Evolutionary conservation across 768 basidiomycete species (phyloP).

Genomic region (Auriscalpium microsporum): DNA sequence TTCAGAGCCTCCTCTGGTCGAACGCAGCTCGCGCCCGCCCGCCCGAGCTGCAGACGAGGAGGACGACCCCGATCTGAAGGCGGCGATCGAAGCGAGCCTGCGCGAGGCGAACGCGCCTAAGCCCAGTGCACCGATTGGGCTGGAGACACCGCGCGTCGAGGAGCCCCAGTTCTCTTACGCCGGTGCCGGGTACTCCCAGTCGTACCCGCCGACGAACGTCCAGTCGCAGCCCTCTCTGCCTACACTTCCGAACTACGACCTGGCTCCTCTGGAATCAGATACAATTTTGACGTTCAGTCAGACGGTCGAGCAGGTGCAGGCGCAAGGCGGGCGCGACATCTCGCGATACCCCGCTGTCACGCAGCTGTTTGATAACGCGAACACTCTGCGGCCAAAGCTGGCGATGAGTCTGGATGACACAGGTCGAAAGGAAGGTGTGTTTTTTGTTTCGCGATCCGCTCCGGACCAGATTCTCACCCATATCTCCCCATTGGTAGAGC

Average conservation of each 20-base stretch:
- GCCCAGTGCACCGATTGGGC: constrained; percentile 66
- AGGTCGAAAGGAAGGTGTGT: constrained; percentile 74
- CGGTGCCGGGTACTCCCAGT: constrained; percentile 35
- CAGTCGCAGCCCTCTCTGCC: constrained; percentile 37
- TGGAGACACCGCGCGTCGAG: constrained; percentile 45
- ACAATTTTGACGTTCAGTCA: constrained; percentile 87
- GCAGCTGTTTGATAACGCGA: constrained; percentile 80
- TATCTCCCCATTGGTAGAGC: constrained; percentile 37
- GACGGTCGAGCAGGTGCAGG: constrained; percentile 76
- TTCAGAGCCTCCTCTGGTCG: constrained; percentile 61
- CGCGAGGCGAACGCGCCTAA: constrained; percentile 73
- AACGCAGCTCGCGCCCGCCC: constrained; percentile 22
- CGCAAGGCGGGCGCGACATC: constrained; percentile 70
- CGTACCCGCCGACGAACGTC: constrained; percentile 32
- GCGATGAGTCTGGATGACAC: constrained; percentile 80
- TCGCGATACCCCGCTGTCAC: constrained; percentile 77
- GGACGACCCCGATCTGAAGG: constrained; percentile 74
- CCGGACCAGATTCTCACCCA: no score
- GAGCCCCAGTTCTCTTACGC: constrained; percentile 27
- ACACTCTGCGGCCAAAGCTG: constrained; percentile 68
- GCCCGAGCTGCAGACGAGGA: constrained; percentile 59
- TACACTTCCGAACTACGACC: constrained; percentile 67
- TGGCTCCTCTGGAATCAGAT: constrained; percentile 75
- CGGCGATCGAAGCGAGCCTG: constrained; percentile 93
- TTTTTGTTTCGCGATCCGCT: neutral